Evolutionary conservation across 1,284 basidiomycete species (phyloP).

Genomic region (Butyriboletus appendiculatus): DNA sequence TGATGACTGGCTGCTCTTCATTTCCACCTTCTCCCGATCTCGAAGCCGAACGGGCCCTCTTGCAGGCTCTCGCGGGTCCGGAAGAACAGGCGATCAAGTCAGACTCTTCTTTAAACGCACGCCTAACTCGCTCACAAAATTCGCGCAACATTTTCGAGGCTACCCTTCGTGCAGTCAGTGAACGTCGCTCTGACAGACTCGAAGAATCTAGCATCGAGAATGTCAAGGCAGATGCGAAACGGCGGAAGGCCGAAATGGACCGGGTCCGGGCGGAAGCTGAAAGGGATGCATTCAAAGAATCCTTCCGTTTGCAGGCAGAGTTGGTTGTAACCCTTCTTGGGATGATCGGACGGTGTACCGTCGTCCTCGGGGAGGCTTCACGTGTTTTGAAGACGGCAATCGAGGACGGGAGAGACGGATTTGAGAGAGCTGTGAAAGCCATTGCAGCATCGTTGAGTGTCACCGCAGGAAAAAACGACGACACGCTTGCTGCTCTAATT

Average conservation of each 20-base stretch:
- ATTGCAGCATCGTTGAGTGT: slow-evolving; percentile 53
- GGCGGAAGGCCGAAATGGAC: slow-evolving; percentile 74
- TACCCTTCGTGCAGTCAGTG: slow-evolving; percentile 77
- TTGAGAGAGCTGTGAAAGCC: slow-evolving; percentile 42
- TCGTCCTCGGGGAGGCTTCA: slow-evolving; percentile 70
- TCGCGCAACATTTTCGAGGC: slow-evolving; percentile 82
- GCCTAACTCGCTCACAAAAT: slow-evolving; percentile 71
- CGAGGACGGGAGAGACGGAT: slow-evolving; percentile 44
- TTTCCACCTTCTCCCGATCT: slow-evolving; percentile 55
- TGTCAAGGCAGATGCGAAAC: slow-evolving; percentile 70
- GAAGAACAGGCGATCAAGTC: slow-evolving; percentile 70
- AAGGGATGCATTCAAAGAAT: slow-evolving; percentile 64
- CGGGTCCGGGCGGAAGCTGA: slow-evolving; percentile 69
- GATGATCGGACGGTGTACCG: slow-evolving; percentile 78
- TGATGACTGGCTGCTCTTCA: slow-evolving; percentile 38
- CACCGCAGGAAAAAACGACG: slow-evolving; percentile 68
- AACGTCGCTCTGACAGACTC: slow-evolving; percentile 76
- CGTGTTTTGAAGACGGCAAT: slow-evolving; percentile 49
- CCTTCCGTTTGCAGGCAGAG: slow-evolving; percentile 66
- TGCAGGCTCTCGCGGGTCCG: slow-evolving; percentile 66
- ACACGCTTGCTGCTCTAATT: slow-evolving; percentile 61
- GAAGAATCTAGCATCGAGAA: slow-evolving; percentile 75
- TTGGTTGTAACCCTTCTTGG: slow-evolving; percentile 72
- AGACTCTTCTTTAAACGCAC: slow-evolving; percentile 59
- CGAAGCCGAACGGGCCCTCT: slow-evolving; percentile 70